phyloP scores from a whole-genome alignment of 208 protist species.

The Phytomonas francai region DNA sequence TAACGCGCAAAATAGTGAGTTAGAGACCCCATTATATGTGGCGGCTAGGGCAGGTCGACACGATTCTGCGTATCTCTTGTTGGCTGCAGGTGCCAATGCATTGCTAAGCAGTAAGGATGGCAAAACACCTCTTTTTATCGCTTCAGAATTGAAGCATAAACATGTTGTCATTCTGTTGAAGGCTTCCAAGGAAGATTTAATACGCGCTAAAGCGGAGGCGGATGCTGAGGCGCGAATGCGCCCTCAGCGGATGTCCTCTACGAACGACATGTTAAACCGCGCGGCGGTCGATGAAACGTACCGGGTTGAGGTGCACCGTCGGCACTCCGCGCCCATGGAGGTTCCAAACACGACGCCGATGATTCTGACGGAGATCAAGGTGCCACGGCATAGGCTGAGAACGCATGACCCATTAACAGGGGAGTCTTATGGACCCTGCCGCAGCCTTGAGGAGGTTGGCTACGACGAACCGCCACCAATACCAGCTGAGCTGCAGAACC shows the following conservation, averaged over 20 bases:
- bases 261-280: slow-evolving; percentile 54
- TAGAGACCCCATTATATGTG: slow-evolving; percentile 74
- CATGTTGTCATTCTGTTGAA: slow-evolving; percentile 79
- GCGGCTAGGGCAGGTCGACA: slow-evolving; percentile 63
- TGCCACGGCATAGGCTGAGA: slow-evolving; percentile 47
- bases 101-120: slow-evolving; percentile 65
- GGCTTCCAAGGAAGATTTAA: slow-evolving; percentile 34
- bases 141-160: slow-evolving; percentile 76
- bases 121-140: slow-evolving; percentile 79
- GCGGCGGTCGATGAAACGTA: slow-evolving; percentile 36
- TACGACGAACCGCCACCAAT: slow-evolving; percentile 66
- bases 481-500: slow-evolving; percentile 60
- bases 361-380: slow-evolving; percentile 66
- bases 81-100: slow-evolving; percentile 46
- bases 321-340: slow-evolving; percentile 13
- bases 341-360: slow-evolving; percentile 33
- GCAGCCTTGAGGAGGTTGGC: slow-evolving; percentile 73
- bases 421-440: slow-evolving; percentile 56
- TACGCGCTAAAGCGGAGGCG: slow-evolving; percentile 56
- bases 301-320: slow-evolving; percentile 25
- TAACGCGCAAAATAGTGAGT: slow-evolving; percentile 53
- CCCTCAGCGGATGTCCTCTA: slow-evolving; percentile 47
- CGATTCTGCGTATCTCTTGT: slow-evolving; percentile 54
- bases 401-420: slow-evolving; percentile 58
- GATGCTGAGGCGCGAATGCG: slow-evolving; percentile 44